Base-by-base conservation (phyloP, 139 green algal species). In the Chlamydomonas sphaeroides region DNA sequence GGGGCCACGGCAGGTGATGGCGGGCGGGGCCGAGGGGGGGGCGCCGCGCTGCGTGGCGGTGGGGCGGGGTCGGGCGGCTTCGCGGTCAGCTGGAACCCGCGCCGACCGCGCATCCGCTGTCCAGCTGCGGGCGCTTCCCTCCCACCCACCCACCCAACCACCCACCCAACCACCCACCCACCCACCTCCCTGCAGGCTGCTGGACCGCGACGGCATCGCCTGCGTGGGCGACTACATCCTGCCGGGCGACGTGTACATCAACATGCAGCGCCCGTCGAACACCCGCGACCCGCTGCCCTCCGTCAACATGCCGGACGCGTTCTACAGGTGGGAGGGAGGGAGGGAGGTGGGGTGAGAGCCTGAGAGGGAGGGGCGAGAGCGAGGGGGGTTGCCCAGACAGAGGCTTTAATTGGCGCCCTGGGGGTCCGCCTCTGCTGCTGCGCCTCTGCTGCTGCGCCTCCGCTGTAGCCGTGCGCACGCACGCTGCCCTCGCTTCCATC, bases 191-290 rank as follows among this genome's bases (percentile, higher is more conserved):
- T n/a, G 26, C 72, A 85, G 92, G 61, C 81, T 98, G 68, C 88
- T 99, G 77, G 97, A 98, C 78, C 10, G 42, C 1, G 97, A 99
- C 75, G 97, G 97, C 68, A 92, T 99, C 39, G 94, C 93, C 0
- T 78, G 83, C 14, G 90, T 96, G 30, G 97, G 97, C 15, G 92
- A 97, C 80, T 90, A 92, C 48, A 96, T 99, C 56, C 71, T 66
- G 33, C 88, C 92, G 6, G 95, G 93, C 0, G 93, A 98, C 71
- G 87, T 97, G 21, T 96, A 97, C 80, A 94, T 99, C 84, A 98
- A 99, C 91, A 98, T 98, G 92, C 90, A 96, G 88, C 86, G 89
- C 18, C 97, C 97, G 30, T 86, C 80, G 49, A 98, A 99, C 92
- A 99, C 79, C 0, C 87, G 94, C 7, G 78, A 88, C 78, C 84